Conservation (phyloP, 2,329 filamentous ascomycete species). For the Monosporascus sp. region DNA sequence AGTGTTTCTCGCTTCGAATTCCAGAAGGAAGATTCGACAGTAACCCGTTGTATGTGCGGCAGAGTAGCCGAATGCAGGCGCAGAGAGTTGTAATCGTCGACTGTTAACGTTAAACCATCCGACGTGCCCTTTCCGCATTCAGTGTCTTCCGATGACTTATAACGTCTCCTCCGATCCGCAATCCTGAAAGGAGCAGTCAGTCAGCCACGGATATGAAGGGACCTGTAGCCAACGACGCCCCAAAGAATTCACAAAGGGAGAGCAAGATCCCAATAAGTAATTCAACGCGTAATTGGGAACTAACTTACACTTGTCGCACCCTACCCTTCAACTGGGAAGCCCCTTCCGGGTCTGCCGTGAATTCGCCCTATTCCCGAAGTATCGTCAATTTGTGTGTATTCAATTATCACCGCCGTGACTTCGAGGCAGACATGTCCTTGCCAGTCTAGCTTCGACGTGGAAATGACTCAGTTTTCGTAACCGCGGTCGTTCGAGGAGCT, state of each 20-base stretch:
- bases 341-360: conserved; percentile 19
- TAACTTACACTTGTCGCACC: conserved; percentile 22
- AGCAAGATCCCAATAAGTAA: background rate
- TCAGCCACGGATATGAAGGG: conserved; percentile 1
- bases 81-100: conserved; percentile 22
- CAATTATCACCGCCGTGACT: background rate
- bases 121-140: conserved; percentile 5
- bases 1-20: conserved; percentile 22
- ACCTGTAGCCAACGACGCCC: too few species aligned
- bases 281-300: conserved; percentile 2
- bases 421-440: background rate
- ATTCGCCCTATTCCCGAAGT: conserved; percentile 17
- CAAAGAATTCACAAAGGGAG: too few species aligned
- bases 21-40: conserved; percentile 26
- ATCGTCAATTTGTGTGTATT: conserved; percentile 1
- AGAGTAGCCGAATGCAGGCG: conserved; percentile 23
- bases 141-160: conserved; percentile 6
- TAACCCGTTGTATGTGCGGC: conserved; percentile 20
- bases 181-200: conserved; percentile 13
- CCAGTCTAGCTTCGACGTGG: background rate
- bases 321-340: conserved; percentile 19
- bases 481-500: conserved; percentile 1
- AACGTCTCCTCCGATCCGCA: conserved; percentile 16
- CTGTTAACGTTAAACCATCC: conserved; percentile 21
- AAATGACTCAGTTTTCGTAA: background rate